Conservation (phyloP, 2,329 filamentous ascomycete genomes). For the Aspergillus oerlinghausenensis region DNA sequence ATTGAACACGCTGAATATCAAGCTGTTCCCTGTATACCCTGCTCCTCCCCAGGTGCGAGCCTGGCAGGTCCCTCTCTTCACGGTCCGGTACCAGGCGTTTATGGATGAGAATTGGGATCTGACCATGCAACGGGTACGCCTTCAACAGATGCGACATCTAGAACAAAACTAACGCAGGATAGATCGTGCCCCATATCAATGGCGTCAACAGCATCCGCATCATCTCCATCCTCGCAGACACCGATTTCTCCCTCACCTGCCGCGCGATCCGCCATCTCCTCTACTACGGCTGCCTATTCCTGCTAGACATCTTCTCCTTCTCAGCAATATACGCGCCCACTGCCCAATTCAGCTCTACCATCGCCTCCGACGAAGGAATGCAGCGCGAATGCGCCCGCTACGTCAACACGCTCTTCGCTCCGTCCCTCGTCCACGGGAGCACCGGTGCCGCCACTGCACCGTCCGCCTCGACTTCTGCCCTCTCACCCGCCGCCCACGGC, state of each 20-base stretch:
- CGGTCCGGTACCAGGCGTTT: constrained; percentile 51
- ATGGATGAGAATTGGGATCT: constrained; percentile 54
- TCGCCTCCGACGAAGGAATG: constrained; percentile 70
- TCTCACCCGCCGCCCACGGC: constrained; percentile 16
- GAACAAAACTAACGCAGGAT: neutral
- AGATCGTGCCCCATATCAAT: constrained; percentile 81
- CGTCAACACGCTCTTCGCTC: constrained; percentile 56
- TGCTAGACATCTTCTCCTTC: constrained; percentile 95
- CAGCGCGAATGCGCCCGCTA: constrained; percentile 87
- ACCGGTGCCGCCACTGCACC: constrained; percentile 22
- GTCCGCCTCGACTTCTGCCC: constrained; percentile 14
- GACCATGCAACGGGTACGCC: constrained; percentile 45
- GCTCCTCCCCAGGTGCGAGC: constrained; percentile 72
- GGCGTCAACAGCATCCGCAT: constrained; percentile 84
- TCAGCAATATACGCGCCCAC: constrained; percentile 83
- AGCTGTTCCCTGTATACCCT: constrained; percentile 80
- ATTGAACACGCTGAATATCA: constrained; percentile 92
- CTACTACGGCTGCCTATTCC: constrained; percentile 84
- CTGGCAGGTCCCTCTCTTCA: constrained; percentile 85
- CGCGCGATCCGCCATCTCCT: constrained; percentile 83
- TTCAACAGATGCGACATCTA: neutral
- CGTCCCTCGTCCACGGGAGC: constrained; percentile 14
- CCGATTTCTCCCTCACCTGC: constrained; percentile 79
- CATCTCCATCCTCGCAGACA: constrained; percentile 79
- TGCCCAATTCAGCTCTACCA: constrained; percentile 66